Evolutionary conservation across 148 eudicot genomes (phyloP).

Genomic region (Rhododendron vialii): DNA sequence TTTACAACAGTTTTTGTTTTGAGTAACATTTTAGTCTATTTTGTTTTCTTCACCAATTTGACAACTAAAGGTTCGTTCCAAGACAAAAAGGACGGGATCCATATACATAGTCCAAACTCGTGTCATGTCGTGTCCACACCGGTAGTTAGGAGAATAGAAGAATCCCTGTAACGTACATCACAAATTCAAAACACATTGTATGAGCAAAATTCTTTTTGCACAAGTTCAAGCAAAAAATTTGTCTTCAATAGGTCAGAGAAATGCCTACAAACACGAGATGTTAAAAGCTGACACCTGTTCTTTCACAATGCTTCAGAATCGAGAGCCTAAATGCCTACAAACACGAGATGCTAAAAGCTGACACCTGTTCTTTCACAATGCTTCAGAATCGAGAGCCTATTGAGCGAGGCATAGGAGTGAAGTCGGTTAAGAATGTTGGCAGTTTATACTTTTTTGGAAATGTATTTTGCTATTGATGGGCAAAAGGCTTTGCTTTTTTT

Average conservation of each 20-base stretch:
- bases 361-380: background rate
- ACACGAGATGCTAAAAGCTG: background rate
- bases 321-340: background rate
- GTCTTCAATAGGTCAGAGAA: background rate
- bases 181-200: background rate
- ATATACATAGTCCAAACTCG: background rate
- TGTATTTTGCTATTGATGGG: background rate
- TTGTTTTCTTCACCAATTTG: background rate
- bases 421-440: background rate
- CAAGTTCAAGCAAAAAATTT: background rate
- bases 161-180: background rate
- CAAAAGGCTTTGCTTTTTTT: background rate
- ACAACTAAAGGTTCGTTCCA: background rate
- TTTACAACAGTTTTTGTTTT: background rate
- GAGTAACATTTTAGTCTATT: background rate
- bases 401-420: background rate
- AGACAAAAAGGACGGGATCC: background rate
- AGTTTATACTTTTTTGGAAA: background rate
- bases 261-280: background rate
- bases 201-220: background rate
- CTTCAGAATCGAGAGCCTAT: background rate
- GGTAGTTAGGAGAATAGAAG: background rate
- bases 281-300: background rate
- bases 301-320: conserved; percentile 1
- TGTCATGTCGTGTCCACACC: background rate